Base-by-base conservation (phyloP, 306 rosid species). In the Boehmeria nivea region DNA sequence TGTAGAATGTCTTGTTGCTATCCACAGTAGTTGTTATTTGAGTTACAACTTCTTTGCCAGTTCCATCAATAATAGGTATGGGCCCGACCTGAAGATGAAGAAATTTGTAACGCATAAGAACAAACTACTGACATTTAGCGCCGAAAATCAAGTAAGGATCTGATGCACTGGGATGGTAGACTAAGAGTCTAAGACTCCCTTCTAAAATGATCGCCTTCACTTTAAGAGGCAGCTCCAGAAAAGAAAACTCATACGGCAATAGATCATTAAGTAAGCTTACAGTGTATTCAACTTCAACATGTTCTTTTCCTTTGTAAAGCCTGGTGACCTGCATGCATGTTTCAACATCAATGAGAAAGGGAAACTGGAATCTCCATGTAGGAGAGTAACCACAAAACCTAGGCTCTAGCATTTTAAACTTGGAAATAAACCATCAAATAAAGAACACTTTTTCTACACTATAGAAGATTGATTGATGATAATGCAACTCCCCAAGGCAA, bases 241-340 rank as follows among this genome's bases (percentile, higher is more conserved):
- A 43, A n/a, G n/a, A n/a, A n/a, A n/a, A n/a, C n/a, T n/a, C n/a
- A n/a, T n/a, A n/a, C n/a, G n/a, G n/a, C n/a, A n/a, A 64, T 19
- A 46, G 27, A 4, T 36, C 36, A 15, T 1, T 16, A 33, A 21
- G 61, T 25, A 50, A 25, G 70, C 95, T 80, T 82, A 91, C 99
- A 64, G 75, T 78, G 57, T 84, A 87, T 78, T 91, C 96, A 38
- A 87, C 86, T 79, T 91, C 99, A 68, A 78, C 96, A 51, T 91
- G 96, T 61, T 91, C 99, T 72, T 77, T 87, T 51, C 79, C 95
- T 66, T 83, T 87, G 74, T 72, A 73, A 63, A 87, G 74, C 77
- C 99, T 82, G 39, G 95, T 91, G 43, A 58, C 76, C 99, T 91
- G 81, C 63, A 70, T 26, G 33, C 51, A 57, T 34, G 38, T 17